phyloP scores from a whole-genome alignment of 2,329 filamentous ascomycete genomes.

The Aureobasidium musti region DNA sequence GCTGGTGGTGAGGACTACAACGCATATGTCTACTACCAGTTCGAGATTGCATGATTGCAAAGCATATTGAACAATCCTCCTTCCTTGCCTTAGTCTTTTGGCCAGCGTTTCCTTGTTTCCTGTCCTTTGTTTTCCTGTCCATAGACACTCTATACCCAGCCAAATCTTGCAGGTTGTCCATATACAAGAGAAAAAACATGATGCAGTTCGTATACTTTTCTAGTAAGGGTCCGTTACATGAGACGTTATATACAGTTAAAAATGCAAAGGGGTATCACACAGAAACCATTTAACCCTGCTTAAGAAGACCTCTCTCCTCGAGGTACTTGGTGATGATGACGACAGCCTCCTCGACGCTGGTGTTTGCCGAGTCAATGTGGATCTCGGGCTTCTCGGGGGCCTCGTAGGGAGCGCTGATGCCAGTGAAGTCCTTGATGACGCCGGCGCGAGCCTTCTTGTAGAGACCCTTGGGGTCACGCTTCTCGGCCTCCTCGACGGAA shows the following conservation, averaged over 20 bases:
- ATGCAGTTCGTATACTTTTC: conserved; percentile 13
- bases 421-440: conserved; percentile 96
- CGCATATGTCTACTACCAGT: conserved; percentile 95
- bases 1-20: conserved; percentile 76
- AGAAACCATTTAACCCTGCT: conserved; percentile 33
- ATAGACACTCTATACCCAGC: conserved; percentile 32
- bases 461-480: conserved; percentile 93
- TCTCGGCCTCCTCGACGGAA: conserved; percentile 85
- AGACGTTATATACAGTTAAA: conserved; percentile 9
- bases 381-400: conserved; percentile 83
- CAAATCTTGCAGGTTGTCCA: conserved; percentile 22
- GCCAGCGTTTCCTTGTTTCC: conserved; percentile 13
- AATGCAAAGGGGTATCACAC: conserved; percentile 4
- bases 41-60: conserved; percentile 65
- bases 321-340: conserved; percentile 79
- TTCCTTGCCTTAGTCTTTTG: background rate
- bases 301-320: conserved; percentile 66
- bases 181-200: background rate
- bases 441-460: conserved; percentile 96
- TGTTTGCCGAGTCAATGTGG: conserved; percentile 77
- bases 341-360: conserved; percentile 85
- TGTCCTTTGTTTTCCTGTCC: conserved; percentile 22
- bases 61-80: background rate
- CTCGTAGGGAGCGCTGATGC: conserved; percentile 94
- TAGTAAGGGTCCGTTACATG: background rate